A percentile compares a stretch with the other conserved stretches of the same genome.
Conservation (phyloP, 257 asterid genomes). For the Gardenia jasminoides region DNA sequence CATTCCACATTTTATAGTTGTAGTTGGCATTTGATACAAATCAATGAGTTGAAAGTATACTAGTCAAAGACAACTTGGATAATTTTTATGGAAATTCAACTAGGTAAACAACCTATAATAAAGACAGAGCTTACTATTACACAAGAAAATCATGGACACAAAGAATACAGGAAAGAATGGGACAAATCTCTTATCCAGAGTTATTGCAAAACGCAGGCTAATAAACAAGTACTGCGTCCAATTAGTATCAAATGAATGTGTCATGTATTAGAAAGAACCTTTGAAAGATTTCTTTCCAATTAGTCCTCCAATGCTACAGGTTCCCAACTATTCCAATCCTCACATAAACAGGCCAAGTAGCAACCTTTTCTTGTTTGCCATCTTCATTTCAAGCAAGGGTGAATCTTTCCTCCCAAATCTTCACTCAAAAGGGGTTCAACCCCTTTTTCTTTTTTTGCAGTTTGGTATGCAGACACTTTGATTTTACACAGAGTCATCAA, state of each 20-base stretch:
- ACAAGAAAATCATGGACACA: too few relatives aligned
- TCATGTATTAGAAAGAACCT: background rate
- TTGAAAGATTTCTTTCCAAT: background rate
- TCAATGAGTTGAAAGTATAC: too few relatives aligned
- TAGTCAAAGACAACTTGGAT: too few relatives aligned
- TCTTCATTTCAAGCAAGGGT: constrained; percentile 59
- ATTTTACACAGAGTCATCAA: constrained; percentile 51
- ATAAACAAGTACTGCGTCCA: background rate
- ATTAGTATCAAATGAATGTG: too few relatives aligned
- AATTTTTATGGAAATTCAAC: too few relatives aligned
- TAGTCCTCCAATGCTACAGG: background rate
- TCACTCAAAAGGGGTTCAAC: constrained; percentile 58
- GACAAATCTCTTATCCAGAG: too few relatives aligned
- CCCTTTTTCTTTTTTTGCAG: constrained; percentile 68
- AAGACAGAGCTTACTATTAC: too few relatives aligned
- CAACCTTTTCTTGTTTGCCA: constrained; percentile 37
- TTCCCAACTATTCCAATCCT: constrained; percentile 74
- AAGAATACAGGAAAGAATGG: too few relatives aligned
- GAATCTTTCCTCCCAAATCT: constrained; percentile 36
- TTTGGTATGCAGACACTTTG: constrained; percentile 73
- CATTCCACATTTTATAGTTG: too few relatives aligned
- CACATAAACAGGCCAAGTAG: constrained; percentile 47
- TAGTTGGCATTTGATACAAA: too few relatives aligned
- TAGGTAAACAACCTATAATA: too few relatives aligned
- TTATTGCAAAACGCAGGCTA: background rate